Evolutionary conservation across 23 red algal species (phyloP), one percentile per base, ranked within the genome.

Genomic region (Gracilaria caudata): DNA sequence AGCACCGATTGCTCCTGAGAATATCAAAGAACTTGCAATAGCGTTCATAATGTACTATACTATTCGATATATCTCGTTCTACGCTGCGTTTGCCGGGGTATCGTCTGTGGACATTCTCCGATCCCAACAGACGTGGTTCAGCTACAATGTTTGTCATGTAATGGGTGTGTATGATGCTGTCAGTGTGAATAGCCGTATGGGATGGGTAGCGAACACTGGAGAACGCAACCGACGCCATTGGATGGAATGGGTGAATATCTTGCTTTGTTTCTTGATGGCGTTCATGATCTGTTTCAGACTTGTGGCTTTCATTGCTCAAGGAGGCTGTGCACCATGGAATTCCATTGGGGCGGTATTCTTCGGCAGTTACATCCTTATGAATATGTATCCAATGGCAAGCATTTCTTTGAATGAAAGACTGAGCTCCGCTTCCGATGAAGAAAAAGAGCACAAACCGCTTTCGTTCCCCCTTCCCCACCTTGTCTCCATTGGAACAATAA

Each of bases 191-290:
- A 60, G 73, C 29, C 58, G 79, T 38, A 80, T 93, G 81, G 70
- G 80, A 33, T 93, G 90, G 90, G 90, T 93, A 7, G 90, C 90
- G 24, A 93, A 93, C 75, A 93, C 90, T 4, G 90, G 90, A 44
- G 71, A 93, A 58, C 81, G 90, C 30, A 80, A 78, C 57, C 25
- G 90, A 57, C 39, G 80, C 60, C 61, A 84, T 23, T 84, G 90
- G 80, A 85, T 93, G 81, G 90, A 93, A 79, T 93, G 90, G 90
- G 75, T 93, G 46, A 93, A 93, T 63, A 87, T 93, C 8, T 28
- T 78, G 0, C 45, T 93, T 25, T 76, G 66, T 43, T 20, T 79
- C 0, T 25, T 93, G 25, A 59, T 93, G 58, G 46, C 39, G n/a
- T 55, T 81, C 29, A 79, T 76, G 73, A 93, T 93, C 14, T 35